Base-by-base conservation (phyloP, 345 rosid species). In the Gossypium bickii region DNA sequence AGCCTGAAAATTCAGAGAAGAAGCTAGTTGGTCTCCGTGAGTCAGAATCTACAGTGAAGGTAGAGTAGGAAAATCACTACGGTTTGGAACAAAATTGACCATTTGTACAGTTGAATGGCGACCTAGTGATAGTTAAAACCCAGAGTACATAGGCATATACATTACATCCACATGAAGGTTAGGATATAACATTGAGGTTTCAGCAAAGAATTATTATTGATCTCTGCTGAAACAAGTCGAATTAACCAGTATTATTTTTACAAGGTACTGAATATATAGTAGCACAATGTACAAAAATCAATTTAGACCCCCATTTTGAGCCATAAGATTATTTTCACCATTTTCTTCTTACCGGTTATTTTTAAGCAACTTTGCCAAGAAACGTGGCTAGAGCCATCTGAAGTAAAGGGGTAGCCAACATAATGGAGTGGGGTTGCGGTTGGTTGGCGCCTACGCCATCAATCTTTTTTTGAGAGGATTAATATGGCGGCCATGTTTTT, bases 1-100 rank as follows among this genome's bases (percentile, higher is more conserved):
- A 91, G 79, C 87, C 80, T 3, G 96, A 87, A 56, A 86, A 75
- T 66, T 25, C 57, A 83, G 86, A 27, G 73, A 27, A 69, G 73
- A 70, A 48, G 22, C 53, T 25, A 43, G 61, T 70, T 49, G 49
- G 73, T 16, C 61, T 47, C 8, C 71, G 7, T 24, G 60, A 51
- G 13, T 69, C 44, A 8, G 47, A 52, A 17, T 51, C 60, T 15
- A 15, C 44, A 29, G 18, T 12, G 12, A 25, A 49, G 24, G 44
- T 8, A 34, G 72, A 49, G 25, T 69, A 69, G 45, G 59, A 27
- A 17, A 51, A 7, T 69, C 51, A 22, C 59, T 25, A 16, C 11
- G 6, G 1, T 69, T 17, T 9, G 59, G 45, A 47, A 3, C 45
- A 49, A 69, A 69, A 69, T 1, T 69, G 41, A 12, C 18, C 44